Evolutionary conservation across 2,329 filamentous ascomycete genomes (phyloP), one percentile per base, ranked within the genome.

Genomic region (Ilyonectria destructans): DNA sequence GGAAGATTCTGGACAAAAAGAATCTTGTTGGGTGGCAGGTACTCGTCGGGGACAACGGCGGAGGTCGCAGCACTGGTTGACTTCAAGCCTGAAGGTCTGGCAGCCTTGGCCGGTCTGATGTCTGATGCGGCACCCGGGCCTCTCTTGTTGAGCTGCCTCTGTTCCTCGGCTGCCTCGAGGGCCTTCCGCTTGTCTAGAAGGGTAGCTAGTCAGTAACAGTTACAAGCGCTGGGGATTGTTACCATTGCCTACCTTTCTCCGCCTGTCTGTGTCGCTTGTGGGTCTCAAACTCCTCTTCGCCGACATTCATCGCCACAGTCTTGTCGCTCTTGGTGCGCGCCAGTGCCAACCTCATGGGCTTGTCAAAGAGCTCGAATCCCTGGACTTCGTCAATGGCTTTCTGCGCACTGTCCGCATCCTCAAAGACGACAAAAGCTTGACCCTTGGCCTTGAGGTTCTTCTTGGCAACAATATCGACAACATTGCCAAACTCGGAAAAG

Each of bases 11-110:
- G 94, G 69, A 98, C 86, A 84, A 98, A 97, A 40, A 99, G 88
- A 73, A 95, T 97, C 85, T 97, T 98, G 89, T 98, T 98, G 40
- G 96, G 96, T 4, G 96, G 96, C 4, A 98, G 89, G 81, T 97
- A 98, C 83, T 99, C 96, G 88, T 98, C 96, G n/a, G 95, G 95
- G 19, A 98, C 91, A 62, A 95, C 92, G 12, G 92, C 87, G 4
- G 91, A 86, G 1, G 90, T 87, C 15, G 90, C 86, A 6, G 90
- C 87, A 65, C 89, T 90, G 1, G 92, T 92, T 6, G 93, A 89
- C 80, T 97, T 97, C 84, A 96, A 89, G 37, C 93, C 93, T 0
- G 79, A 77, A 4, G 79, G 74, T 46, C 78, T 80, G n/a, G 89
- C 87, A 17, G 91, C 87, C 85, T 96, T 96, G 62, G 89, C 84